These are phyloP conservation scores for Nidularia pulvinata DNA, from an alignment of 768 basidiomycete genomes.

Conservation along the genomic window DNA sequence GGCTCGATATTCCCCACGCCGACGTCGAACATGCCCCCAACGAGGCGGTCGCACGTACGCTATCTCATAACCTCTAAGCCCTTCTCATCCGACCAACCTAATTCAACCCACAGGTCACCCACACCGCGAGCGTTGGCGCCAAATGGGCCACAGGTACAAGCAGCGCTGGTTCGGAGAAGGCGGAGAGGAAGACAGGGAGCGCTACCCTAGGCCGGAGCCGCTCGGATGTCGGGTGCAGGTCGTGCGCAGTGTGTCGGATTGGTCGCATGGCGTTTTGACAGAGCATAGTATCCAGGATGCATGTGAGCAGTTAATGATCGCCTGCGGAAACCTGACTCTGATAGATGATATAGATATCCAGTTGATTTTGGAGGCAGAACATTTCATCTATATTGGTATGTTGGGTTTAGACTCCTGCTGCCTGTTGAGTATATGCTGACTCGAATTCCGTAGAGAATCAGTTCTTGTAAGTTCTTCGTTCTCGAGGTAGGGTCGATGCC, in stretches of 20 bases:
- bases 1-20: constrained; percentile 84
- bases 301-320: constrained; percentile 47
- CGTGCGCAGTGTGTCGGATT: constrained; percentile 86
- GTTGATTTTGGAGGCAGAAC: constrained; percentile 80
- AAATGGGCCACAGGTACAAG: constrained; percentile 56
- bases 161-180: constrained; percentile 57
- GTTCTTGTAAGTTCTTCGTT: constrained; percentile 66
- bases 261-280: constrained; percentile 90
- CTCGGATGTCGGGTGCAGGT: constrained; percentile 75
- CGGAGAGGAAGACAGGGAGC: constrained; percentile 32
- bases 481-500: not conserved
- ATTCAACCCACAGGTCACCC: constrained; percentile 50
- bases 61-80: not conserved
- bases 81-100: too few relatives aligned
- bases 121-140: constrained; percentile 59
- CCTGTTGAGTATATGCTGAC: not conserved
- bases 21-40: constrained; percentile 56
- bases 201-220: constrained; percentile 38
- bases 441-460: constrained; percentile 61
- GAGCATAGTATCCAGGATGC: constrained; percentile 95
- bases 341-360: constrained; percentile 52
- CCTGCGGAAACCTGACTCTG: not conserved
- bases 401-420: constrained; percentile 2
- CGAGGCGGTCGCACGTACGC: constrained; percentile 59
- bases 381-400: constrained; percentile 92